phyloP scores from a whole-genome alignment of 2,329 filamentous ascomycete species.

The Fusarium pilosicola region DNA sequence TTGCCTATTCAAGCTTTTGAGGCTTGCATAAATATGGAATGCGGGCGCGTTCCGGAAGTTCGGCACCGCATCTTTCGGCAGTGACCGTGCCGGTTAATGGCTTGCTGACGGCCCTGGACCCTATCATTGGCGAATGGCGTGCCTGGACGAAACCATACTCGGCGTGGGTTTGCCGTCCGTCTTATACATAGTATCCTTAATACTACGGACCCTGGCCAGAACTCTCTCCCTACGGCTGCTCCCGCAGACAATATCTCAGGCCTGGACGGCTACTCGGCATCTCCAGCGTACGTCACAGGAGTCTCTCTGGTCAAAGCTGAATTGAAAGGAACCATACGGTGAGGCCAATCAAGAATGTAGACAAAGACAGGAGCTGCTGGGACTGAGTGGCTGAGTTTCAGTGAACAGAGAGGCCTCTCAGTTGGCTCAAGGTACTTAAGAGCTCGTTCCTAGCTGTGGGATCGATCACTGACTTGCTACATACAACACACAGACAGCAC shows the following conservation, averaged over 20 bases:
- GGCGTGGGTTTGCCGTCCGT: conserved; percentile 34
- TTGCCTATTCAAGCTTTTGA: background rate
- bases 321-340: background rate
- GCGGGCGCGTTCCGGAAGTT: conserved; percentile 42
- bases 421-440: conserved; percentile 30
- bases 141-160: conserved; percentile 24
- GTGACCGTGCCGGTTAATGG: conserved; percentile 37
- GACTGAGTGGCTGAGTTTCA: conserved; percentile 17
- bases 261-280: conserved; percentile 35
- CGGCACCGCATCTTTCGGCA: conserved; percentile 40
- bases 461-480: conserved; percentile 18
- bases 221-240: conserved; percentile 20
- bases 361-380: background rate
- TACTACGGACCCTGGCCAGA: conserved; percentile 7
- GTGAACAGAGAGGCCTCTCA: conserved; percentile 15
- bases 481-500: conserved; percentile 11
- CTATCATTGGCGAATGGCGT: conserved; percentile 21
- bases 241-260: conserved; percentile 7
- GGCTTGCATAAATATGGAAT: conserved; percentile 21
- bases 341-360: conserved; percentile 16
- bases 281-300: conserved; percentile 27
- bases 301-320: conserved; percentile 1
- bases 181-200: background rate
- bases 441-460: conserved; percentile 23
- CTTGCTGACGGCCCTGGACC: conserved; percentile 18